Base-by-base conservation (phyloP, 805 yeast genomes). In the Metschnikowia picachoensis region DNA sequence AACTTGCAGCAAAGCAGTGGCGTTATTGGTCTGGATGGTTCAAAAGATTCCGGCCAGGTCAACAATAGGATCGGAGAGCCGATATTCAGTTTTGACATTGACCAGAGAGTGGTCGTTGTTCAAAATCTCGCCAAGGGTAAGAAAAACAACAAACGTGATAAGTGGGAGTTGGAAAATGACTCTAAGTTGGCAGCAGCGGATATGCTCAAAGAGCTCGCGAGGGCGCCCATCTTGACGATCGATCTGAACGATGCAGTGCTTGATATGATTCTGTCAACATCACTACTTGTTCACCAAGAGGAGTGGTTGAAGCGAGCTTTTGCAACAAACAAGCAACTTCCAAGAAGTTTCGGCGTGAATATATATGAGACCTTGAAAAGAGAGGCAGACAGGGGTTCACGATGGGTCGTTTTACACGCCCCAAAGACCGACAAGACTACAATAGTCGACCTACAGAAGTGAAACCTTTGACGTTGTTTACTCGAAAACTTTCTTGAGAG, bases 281-380 rank as follows among this genome's bases (percentile, higher is more conserved):
- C 95, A 0, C 65, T 88, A n/a, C 72, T 74, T 28, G 89, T 80
- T 51, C 83, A 80, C 41, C 55, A 41, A 17, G 95, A 88, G 50
- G 92, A 87, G 73, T 83, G 89, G 88, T 69, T 84, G 43, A 77
- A 95, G 56, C 85, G 87, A 54, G 89, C 92, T 4, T 87, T 91
- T 8, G 89, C 92, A 15, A 79, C 85, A 3, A 60, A 63, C 13
- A 82, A 87, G n/a, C 86, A 81, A 56, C 72, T 94, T 4, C 95
- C 96, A 13, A 75, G 89, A 62, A 88, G 90, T 44, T 91, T 85
- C 66, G 83, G 92, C 9, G 68, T 79, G 15, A 83, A 81, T 46
- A 83, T 94, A 12, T 85, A 85, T 62, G 81, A 78, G 51, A 79
- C 88, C 1, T 72, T 92, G 40, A 69, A 77, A 4, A 88, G 84